phyloP scores from a whole-genome alignment of 2,329 filamentous ascomycete genomes.

The Claviceps quebecensis region DNA sequence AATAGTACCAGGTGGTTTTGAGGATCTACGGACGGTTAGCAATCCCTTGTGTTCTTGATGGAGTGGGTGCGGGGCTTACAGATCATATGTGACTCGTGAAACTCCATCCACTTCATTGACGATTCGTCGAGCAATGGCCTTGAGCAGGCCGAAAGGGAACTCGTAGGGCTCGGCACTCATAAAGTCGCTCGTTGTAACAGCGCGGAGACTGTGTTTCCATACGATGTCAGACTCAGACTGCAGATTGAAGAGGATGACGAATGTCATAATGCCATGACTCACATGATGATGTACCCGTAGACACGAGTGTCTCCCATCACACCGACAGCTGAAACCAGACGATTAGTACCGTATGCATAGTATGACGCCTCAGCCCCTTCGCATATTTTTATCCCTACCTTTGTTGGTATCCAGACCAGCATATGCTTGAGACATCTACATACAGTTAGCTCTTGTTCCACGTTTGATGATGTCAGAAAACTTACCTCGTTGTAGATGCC shows the following conservation, averaged over 20 bases:
- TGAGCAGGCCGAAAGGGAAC: constrained; percentile 51
- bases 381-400: constrained; percentile 2
- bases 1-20: constrained; percentile 54
- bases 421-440: constrained; percentile 15
- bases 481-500: constrained; percentile 52
- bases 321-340: constrained; percentile 4
- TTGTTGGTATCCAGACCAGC: constrained; percentile 13
- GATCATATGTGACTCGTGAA: constrained; percentile 53
- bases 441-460: constrained; percentile 4
- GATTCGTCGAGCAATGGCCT: constrained; percentile 12
- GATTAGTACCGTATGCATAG: not conserved
- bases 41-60: not conserved
- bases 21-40: constrained; percentile 13
- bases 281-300: constrained; percentile 18
- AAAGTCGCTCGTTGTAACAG: constrained; percentile 5
- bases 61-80: constrained; percentile 19
- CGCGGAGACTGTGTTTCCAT: constrained; percentile 1
- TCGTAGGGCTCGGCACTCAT: constrained; percentile 59
- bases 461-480: not conserved
- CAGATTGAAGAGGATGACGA: not conserved
- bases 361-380: not conserved
- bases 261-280: not conserved
- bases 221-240: not conserved
- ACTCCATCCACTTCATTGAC: constrained; percentile 51
- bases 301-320: constrained; percentile 16